phyloP scores from a whole-genome alignment of 768 basidiomycete genomes.

The Tulasnella sp. region DNA sequence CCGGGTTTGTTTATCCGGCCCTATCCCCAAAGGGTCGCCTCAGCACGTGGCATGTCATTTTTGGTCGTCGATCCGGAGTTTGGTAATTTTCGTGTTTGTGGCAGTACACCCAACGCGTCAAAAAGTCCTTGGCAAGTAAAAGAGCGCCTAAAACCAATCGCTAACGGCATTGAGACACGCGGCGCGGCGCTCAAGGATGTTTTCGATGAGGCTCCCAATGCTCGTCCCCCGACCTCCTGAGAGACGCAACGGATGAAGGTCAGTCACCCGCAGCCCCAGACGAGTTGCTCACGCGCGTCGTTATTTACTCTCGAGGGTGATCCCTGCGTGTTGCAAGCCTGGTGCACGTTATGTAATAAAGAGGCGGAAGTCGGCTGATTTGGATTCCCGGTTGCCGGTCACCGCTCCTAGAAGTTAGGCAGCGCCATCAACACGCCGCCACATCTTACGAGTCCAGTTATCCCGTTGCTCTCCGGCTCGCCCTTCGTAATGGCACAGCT shows the following conservation, averaged over 20 bases:
- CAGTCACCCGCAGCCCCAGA: not conserved
- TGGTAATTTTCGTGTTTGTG: not conserved
- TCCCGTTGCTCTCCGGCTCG: not conserved
- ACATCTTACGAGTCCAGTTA: not conserved
- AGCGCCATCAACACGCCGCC: not conserved
- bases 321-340: too few species aligned
- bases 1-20: not conserved
- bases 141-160: not conserved
- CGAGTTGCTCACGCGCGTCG: not conserved
- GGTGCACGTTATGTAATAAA: not conserved
- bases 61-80: slow-evolving; percentile 11
- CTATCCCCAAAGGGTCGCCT: not conserved
- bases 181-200: not conserved
- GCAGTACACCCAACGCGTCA: not conserved
- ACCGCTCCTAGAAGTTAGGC: not conserved
- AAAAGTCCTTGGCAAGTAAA: not conserved
- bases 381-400: not conserved
- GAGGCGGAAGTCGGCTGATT: not conserved
- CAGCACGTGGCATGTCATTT: not conserved
- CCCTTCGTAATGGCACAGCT: not conserved
- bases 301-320: not conserved
- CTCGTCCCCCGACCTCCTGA: not conserved
- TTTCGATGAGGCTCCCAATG: not conserved
- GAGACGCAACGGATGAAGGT: not conserved
- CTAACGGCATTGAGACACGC: not conserved